These are phyloP conservation scores for Mortierella sp. DNA, from an alignment of 371 early-diverging fungal genomes.

Conservation along the genomic window DNA sequence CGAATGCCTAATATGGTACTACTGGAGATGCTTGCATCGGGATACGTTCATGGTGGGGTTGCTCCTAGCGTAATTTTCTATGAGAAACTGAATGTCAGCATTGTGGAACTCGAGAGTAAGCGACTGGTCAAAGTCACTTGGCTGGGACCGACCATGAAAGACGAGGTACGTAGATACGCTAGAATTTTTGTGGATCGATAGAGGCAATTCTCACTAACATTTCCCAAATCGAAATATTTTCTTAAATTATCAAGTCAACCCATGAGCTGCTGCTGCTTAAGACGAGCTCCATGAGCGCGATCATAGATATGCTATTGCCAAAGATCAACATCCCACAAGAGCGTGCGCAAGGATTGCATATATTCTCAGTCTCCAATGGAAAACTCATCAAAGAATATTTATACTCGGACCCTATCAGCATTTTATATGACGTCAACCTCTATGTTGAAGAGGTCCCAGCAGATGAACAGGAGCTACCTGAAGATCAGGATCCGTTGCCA, in stretches of 20 bases:
- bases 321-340: constrained; percentile 60
- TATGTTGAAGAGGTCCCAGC: constrained; percentile 71
- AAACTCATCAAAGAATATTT: constrained; percentile 58
- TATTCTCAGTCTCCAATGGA: constrained; percentile 60
- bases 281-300: constrained; percentile 62
- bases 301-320: constrained; percentile 68
- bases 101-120: constrained; percentile 88
- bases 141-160: constrained; percentile 64
- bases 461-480: constrained; percentile 65
- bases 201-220: neutral
- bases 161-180: constrained; percentile 49
- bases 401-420: constrained; percentile 56
- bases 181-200: neutral
- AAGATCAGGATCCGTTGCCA: constrained; percentile 62
- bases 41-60: constrained; percentile 24
- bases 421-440: constrained; percentile 38
- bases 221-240: constrained; percentile 3
- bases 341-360: constrained; percentile 47
- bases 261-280: constrained; percentile 71
- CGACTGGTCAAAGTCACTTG: constrained; percentile 69
- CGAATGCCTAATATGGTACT: constrained; percentile 65
- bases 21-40: constrained; percentile 70
- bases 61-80: constrained; percentile 69
- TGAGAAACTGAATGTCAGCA: constrained; percentile 85
- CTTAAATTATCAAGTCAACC: constrained; percentile 32